Conservation (phyloP, 1,139 yeast genomes). For the Zhuliangozyma parablackwelliae region DNA sequence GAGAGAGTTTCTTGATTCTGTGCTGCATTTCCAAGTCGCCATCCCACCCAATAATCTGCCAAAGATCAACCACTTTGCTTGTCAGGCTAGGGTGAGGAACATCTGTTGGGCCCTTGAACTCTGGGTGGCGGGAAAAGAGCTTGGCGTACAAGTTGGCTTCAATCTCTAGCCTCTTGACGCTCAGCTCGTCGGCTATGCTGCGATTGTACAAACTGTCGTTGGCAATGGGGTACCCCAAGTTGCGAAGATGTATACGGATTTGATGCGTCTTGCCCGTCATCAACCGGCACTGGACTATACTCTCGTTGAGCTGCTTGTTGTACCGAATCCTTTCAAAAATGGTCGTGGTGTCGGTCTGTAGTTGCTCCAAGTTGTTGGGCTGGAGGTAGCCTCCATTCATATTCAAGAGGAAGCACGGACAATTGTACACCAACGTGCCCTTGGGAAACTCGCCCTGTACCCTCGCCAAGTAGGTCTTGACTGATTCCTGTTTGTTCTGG, state of each 20-base stretch:
- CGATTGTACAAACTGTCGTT: slow-evolving; percentile 61
- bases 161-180: slow-evolving; percentile 16
- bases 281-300: slow-evolving; percentile 63
- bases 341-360: slow-evolving; percentile 33
- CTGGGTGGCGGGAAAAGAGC: slow-evolving; percentile 16
- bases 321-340: slow-evolving; percentile 25
- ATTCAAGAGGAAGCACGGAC: slow-evolving; percentile 37
- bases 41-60: slow-evolving; percentile 12
- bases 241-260: slow-evolving; percentile 66
- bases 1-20: slow-evolving; percentile 13
- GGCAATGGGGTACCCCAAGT: slow-evolving; percentile 62
- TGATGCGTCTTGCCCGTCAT: slow-evolving; percentile 77
- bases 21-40: slow-evolving; percentile 8
- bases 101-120: slow-evolving; percentile 8
- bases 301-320: slow-evolving; percentile 31
- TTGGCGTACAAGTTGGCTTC: slow-evolving; percentile 26
- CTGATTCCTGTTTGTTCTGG: slow-evolving; percentile 29
- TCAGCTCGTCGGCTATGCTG: slow-evolving; percentile 1
- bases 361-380: slow-evolving; percentile 22
- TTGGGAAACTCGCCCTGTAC: slow-evolving; percentile 58
- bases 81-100: neutral
- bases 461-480: slow-evolving; percentile 56
- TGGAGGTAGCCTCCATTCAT: slow-evolving; percentile 33
- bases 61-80: slow-evolving; percentile 13
- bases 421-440: slow-evolving; percentile 16